Conservation (phyloP, 106 monocot genomes). For the Dioscorea alata region DNA sequence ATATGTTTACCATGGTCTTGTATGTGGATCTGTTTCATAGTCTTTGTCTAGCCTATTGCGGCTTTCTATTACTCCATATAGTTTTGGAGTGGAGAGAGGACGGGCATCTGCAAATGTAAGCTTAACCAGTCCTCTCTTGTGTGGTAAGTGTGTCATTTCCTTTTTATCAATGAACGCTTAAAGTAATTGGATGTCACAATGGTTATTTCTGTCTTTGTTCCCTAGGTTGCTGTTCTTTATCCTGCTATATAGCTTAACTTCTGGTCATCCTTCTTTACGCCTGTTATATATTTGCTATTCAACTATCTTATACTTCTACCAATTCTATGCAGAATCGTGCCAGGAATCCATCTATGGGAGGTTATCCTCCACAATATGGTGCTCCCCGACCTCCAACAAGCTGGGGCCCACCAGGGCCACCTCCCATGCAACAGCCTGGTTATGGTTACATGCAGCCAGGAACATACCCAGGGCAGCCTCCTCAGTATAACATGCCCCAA, state of each 20-base stretch:
- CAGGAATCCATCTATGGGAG: conserved; percentile 47
- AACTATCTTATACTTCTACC: too few species aligned
- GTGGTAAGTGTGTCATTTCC: conserved; percentile 29
- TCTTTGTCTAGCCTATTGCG: conserved; percentile 2
- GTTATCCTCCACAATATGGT: conserved; percentile 40
- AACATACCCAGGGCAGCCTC: conserved; percentile 55
- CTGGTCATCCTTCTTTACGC: too few species aligned
- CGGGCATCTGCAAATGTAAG: conserved; percentile 18
- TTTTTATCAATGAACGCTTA: too few species aligned
- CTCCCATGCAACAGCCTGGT: conserved; percentile 54
- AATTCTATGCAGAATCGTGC: conserved; percentile 44
- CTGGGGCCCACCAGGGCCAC: conserved; percentile 51
- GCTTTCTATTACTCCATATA: conserved; percentile 1
- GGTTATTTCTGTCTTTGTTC: neutral
- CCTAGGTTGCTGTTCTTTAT: too few species aligned
- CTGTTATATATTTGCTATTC: too few species aligned
- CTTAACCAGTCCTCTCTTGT: conserved; percentile 20
- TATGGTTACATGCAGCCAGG: conserved; percentile 81
- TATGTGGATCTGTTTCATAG: neutral
- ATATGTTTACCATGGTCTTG: neutral
- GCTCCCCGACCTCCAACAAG: conserved; percentile 54
- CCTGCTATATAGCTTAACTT: too few species aligned
- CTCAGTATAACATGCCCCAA: conserved; percentile 58
- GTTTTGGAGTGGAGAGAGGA: conserved; percentile 20
- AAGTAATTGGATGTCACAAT: neutral